A percentile compares a stretch with the other conserved stretches of the same genome.
Conservation (phyloP, 2,329 filamentous ascomycete species). For the Pseudocercospora eumusae region DNA sequence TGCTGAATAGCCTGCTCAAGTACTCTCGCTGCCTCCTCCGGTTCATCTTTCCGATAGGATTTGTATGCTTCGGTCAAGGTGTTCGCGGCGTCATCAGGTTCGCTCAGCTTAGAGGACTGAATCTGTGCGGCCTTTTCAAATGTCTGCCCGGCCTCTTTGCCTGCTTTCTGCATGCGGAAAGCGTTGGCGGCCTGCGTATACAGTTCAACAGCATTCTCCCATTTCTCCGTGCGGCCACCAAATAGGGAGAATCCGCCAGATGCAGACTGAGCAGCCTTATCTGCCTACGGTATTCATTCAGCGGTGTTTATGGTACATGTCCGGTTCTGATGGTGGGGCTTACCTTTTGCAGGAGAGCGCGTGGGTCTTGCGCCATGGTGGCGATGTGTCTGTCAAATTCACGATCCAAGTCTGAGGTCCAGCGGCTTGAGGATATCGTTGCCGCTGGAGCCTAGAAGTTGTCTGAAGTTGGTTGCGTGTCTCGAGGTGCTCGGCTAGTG, state of each 20-base stretch:
- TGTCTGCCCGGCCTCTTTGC: conserved; percentile 79
- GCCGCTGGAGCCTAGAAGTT: conserved; percentile 2
- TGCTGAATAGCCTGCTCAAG: conserved; percentile 78
- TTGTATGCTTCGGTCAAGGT: conserved; percentile 90
- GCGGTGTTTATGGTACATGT: conserved; percentile 12
- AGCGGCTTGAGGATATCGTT: neutral
- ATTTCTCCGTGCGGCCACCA: conserved; percentile 82
- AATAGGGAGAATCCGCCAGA: conserved; percentile 86
- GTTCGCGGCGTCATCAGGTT: conserved; percentile 90
- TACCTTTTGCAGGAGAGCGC: conserved; percentile 77
- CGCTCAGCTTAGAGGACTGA: conserved; percentile 77
- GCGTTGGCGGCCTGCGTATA: conserved; percentile 89
- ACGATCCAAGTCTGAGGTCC: neutral
- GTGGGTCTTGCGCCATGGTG: conserved; percentile 73
- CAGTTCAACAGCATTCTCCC: conserved; percentile 82
- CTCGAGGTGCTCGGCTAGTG: neutral
- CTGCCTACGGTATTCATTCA: conserved; percentile 63
- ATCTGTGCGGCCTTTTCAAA: conserved; percentile 84
- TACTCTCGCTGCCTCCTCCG: conserved; percentile 78
- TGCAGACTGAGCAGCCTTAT: conserved; percentile 75
- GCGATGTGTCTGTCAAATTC: neutral
- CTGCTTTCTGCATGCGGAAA: conserved; percentile 83
- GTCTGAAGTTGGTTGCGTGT: neutral
- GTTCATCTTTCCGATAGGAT: conserved; percentile 83
- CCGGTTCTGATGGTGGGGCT: conserved; percentile 12